Evolutionary conservation across 352 stramenopile species (phyloP).

Genomic region (Phytophthora ohioensis): DNA sequence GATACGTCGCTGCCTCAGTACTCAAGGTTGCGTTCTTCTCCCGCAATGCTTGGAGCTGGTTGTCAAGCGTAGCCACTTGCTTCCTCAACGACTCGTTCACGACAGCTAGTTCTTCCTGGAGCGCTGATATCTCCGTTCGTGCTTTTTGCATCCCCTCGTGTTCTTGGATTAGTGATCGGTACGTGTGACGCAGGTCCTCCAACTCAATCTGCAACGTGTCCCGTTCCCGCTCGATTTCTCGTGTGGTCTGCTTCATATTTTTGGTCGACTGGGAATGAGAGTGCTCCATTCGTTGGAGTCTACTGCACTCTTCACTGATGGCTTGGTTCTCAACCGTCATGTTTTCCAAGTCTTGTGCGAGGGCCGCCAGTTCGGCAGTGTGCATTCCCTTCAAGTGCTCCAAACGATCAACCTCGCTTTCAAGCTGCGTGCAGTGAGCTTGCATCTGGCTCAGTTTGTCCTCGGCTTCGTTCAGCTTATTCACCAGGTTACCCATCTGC

Average conservation of each 20-base stretch:
- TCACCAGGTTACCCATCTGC: slow-evolving; percentile 63
- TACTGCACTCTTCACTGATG: slow-evolving; percentile 81
- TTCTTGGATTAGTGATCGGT: slow-evolving; percentile 76
- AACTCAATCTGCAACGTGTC: slow-evolving; percentile 80
- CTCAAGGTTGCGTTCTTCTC: slow-evolving; percentile 67
- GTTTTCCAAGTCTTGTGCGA: slow-evolving; percentile 85
- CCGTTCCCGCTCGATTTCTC: slow-evolving; percentile 69
- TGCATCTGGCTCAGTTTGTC: slow-evolving; percentile 54
- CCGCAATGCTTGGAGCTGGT: slow-evolving; percentile 57
- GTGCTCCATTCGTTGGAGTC: slow-evolving; percentile 64
- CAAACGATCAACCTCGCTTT: slow-evolving; percentile 61
- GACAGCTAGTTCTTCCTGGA: slow-evolving; percentile 65
- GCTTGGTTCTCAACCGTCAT: slow-evolving; percentile 91
- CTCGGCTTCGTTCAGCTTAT: slow-evolving; percentile 68
- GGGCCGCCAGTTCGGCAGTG: slow-evolving; percentile 66
- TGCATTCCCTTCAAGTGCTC: slow-evolving; percentile 75
- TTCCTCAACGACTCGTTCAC: slow-evolving; percentile 78
- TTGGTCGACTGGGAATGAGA: slow-evolving; percentile 59
- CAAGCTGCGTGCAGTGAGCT: slow-evolving; percentile 49
- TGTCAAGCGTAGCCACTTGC: slow-evolving; percentile 65
- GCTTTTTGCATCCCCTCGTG: slow-evolving; percentile 75
- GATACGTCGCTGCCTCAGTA: slow-evolving; percentile 67
- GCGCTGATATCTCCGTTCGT: slow-evolving; percentile 56
- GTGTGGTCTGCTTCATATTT: slow-evolving; percentile 63
- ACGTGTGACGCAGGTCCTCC: slow-evolving; percentile 79